These are phyloP conservation scores for Tuber melanosporum DNA, from an alignment of 495 filamentous ascomycete species.

Conservation along the genomic window DNA sequence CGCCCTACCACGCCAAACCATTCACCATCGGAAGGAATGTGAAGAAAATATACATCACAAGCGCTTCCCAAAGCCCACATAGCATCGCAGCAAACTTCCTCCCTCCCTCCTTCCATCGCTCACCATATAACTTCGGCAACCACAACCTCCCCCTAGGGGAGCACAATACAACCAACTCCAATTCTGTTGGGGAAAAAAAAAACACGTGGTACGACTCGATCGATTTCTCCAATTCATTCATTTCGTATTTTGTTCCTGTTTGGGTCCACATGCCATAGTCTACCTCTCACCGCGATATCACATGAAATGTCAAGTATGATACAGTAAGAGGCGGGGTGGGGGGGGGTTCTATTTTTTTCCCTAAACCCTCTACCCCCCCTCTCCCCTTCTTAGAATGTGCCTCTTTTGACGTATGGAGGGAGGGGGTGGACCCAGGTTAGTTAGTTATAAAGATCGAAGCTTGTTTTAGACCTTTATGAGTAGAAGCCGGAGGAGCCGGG, in stretches of 20 bases:
- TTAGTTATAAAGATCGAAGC: background rate
- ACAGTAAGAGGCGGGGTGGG: too few relatives aligned
- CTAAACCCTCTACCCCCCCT: background rate
- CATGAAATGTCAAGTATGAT: background rate
- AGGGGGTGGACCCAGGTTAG: background rate
- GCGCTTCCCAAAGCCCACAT: background rate
- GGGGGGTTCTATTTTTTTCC: background rate
- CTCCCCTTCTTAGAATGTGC: background rate
- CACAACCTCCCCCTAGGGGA: background rate
- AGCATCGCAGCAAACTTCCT: background rate
- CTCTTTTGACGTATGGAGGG: slow-evolving; percentile 1
- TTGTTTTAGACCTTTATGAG: background rate
- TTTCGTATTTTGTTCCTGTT: background rate
- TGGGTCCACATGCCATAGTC: background rate
- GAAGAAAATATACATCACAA: background rate
- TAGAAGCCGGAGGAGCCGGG: background rate
- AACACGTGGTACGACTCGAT: background rate
- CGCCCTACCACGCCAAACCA: background rate
- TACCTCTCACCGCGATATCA: background rate
- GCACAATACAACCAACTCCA: background rate
- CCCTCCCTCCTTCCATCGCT: background rate
- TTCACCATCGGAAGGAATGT: background rate
- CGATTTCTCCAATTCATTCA: background rate
- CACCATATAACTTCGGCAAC: background rate
- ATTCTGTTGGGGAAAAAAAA: background rate